Conservation (phyloP, 2,329 filamentous ascomycete species). For the Xylaria arbuscula region DNA sequence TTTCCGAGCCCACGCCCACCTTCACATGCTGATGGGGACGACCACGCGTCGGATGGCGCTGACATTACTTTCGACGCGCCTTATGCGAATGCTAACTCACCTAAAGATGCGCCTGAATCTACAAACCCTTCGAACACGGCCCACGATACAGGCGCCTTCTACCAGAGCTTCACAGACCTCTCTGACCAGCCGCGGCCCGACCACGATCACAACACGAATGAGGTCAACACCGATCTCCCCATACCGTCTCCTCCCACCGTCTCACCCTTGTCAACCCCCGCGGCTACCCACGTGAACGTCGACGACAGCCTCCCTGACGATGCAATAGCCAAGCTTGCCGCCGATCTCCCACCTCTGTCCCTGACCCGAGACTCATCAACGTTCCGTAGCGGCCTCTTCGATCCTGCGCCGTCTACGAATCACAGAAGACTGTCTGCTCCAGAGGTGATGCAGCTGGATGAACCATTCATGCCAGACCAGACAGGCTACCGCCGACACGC, state of each 20-base stretch:
- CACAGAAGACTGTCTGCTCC: conserved; percentile 25
- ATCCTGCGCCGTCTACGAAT: conserved; percentile 6
- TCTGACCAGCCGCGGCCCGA: conserved; percentile 16
- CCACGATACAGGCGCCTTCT: conserved; percentile 6
- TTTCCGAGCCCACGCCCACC: conserved; percentile 26
- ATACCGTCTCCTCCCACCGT: conserved; percentile 51
- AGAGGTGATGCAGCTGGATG: conserved; percentile 33
- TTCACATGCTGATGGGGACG: conserved; percentile 8
- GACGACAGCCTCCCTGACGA: conserved; percentile 47
- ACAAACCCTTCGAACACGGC: conserved; percentile 2
- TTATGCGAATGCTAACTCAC: conserved; percentile 14
- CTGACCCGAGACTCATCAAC: conserved; percentile 34
- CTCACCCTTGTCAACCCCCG: conserved; percentile 52
- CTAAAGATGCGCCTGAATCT: conserved; percentile 41
- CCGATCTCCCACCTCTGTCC: conserved; percentile 38
- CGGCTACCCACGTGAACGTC: conserved; percentile 48
- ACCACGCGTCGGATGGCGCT: conserved; percentile 24
- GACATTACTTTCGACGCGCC: conserved; percentile 22
- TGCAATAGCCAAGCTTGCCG: conserved; percentile 42
- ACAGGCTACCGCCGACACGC: conserved; percentile 31
- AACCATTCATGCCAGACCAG: conserved; percentile 34
- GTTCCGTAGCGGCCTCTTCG: conserved; percentile 32
- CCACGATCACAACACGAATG: conserved; percentile 20
- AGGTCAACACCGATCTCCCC: conserved; percentile 39
- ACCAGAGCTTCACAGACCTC: conserved; percentile 7